Conservation (phyloP, 1,139 yeast species). For the Taphrina deformans region DNA sequence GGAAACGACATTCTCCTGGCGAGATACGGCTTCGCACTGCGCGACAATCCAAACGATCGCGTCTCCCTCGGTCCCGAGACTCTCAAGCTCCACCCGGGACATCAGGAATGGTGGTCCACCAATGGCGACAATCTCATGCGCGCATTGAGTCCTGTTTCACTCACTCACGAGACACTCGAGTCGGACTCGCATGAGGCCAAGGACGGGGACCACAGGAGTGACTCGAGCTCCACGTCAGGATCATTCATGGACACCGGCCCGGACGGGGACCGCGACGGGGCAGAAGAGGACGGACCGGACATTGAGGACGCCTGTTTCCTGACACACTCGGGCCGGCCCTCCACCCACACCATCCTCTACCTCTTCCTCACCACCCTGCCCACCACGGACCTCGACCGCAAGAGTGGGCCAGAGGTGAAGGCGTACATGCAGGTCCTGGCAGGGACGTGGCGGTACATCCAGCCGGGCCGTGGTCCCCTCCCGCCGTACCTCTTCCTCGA, state of each 20-base stretch:
- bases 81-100: background rate
- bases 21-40: conserved; percentile 70
- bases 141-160: background rate
- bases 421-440: background rate
- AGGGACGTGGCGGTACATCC: conserved; percentile 18
- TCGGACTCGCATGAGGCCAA: background rate
- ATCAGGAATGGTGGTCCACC: conserved; percentile 5
- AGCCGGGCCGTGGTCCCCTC: conserved; percentile 7
- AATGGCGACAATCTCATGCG: conserved; percentile 9
- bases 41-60: conserved; percentile 58
- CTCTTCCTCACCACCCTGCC: background rate
- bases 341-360: background rate
- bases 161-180: background rate
- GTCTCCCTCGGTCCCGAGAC: conserved; percentile 43
- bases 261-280: background rate
- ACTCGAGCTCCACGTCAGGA: background rate
- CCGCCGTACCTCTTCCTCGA: conserved; percentile 19
- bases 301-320: background rate
- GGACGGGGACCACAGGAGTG: background rate
- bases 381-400: background rate
- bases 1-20: conserved; percentile 66
- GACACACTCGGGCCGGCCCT: background rate
- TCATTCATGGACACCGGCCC: background rate
- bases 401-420: conserved; percentile 1
- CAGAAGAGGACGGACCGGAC: conserved; percentile 2